A percentile compares a stretch with the other conserved stretches of the same genome.
Conservation (phyloP, 345 rosid genomes). For the Eucalyptus cloeziana region DNA sequence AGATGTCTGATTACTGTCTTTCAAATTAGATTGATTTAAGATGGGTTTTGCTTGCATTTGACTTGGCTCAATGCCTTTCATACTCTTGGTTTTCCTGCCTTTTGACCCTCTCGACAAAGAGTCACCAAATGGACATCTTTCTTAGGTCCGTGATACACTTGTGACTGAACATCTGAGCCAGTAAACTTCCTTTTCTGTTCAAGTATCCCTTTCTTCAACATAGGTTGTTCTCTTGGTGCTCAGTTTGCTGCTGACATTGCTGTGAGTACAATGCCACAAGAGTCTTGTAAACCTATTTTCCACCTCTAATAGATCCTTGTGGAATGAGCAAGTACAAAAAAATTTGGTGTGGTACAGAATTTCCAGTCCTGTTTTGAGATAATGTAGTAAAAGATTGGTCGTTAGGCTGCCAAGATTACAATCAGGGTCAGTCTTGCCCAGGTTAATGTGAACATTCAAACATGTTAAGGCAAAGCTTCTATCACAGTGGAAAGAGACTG, state of each 20-base stretch:
- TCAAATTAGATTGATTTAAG: background rate
- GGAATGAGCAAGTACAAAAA: background rate
- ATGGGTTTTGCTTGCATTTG: background rate
- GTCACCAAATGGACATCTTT: background rate
- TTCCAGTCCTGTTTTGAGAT: background rate
- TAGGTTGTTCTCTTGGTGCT: background rate
- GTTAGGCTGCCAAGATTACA: background rate
- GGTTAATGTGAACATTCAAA: background rate
- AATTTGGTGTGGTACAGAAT: background rate
- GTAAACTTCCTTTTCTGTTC: background rate
- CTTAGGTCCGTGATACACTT: background rate
- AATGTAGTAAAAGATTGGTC: background rate
- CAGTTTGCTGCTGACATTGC: background rate
- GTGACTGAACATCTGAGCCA: background rate
- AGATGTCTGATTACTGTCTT: background rate
- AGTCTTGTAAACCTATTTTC: background rate
- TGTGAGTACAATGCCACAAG: background rate
- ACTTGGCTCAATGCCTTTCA: background rate
- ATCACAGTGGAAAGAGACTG: background rate
- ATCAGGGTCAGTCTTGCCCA: background rate
- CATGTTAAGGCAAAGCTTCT: background rate
- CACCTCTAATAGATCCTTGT: background rate
- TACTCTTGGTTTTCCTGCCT: background rate
- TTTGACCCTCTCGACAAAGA: background rate
- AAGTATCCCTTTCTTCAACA: background rate